Evolutionary conservation across 306 rosid genomes (phyloP).

Genomic region (Trifolium repens): DNA sequence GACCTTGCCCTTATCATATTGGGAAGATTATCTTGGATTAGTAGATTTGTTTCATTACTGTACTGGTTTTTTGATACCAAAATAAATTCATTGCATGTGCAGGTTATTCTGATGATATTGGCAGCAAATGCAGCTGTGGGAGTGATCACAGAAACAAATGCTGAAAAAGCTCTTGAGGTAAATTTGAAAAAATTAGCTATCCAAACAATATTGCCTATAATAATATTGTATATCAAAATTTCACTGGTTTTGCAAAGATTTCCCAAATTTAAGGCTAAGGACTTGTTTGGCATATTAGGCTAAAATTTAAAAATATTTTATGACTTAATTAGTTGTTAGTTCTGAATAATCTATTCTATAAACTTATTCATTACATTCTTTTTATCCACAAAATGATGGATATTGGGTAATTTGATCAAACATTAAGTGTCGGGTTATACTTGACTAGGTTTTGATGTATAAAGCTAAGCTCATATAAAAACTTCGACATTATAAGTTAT

Average conservation of each 20-base stretch:
- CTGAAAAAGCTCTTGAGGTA: conserved; percentile 98
- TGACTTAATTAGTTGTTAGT: not conserved
- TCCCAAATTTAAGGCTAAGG: conserved; percentile 22
- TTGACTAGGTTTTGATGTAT: conserved; percentile 6
- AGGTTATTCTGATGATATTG: conserved; percentile 95
- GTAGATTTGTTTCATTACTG: conserved; percentile 34
- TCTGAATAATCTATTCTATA: not conserved
- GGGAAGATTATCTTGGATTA: conserved; percentile 16
- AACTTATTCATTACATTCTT: not conserved
- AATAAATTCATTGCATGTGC: conserved; percentile 38
- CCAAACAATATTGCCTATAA: conserved; percentile 26
- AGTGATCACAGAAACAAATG: conserved; percentile 94
- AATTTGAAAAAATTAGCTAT: conserved; percentile 40
- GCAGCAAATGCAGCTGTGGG: conserved; percentile 99
- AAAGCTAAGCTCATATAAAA: not conserved
- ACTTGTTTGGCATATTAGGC: not conserved
- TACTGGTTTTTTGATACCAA: conserved; percentile 49
- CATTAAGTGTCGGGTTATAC: conserved; percentile 7
- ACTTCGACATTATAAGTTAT: conserved; percentile 1
- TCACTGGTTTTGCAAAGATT: conserved; percentile 23
- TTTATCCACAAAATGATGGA: conserved; percentile 6
- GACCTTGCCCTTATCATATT: conserved; percentile 23
- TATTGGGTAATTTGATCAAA: conserved; percentile 5
- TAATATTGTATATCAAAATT: conserved; percentile 19
- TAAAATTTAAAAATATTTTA: not conserved